phyloP scores from a whole-genome alignment of 805 yeast species.

The Torulaspora quercuum region DNA sequence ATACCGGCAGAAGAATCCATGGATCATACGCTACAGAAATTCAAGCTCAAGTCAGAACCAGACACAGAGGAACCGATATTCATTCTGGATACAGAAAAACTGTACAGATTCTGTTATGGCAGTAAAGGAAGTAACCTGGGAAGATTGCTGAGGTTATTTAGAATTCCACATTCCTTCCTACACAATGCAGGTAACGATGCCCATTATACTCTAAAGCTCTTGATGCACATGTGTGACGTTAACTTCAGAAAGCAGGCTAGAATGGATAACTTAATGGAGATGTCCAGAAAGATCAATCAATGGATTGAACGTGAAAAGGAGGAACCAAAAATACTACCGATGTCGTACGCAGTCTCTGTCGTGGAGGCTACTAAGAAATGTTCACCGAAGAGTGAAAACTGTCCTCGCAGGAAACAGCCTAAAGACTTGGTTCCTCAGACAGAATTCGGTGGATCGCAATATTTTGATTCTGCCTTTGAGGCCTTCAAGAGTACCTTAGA shows the following conservation, averaged over 20 bases:
- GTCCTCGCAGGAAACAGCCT: conserved; percentile 9
- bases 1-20: conserved; percentile 37
- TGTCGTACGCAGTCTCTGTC: conserved; percentile 27
- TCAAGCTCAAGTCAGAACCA: background rate
- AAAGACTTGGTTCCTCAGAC: conserved; percentile 30
- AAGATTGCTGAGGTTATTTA: conserved; percentile 44
- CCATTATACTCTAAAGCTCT: conserved; percentile 54
- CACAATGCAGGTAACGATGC: conserved; percentile 77
- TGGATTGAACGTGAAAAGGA: conserved; percentile 25
- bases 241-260: conserved; percentile 26
- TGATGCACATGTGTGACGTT: conserved; percentile 49
- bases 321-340: conserved; percentile 30
- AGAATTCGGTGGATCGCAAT: conserved; percentile 33
- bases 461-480: conserved; percentile 21
- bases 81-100: conserved; percentile 47
- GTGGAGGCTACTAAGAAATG: conserved; percentile 9
- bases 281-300: conserved; percentile 19
- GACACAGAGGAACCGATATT: conserved; percentile 9
- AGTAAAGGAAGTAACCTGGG: conserved; percentile 44
- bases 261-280: conserved; percentile 27
- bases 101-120: conserved; percentile 44
- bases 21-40: conserved; percentile 10
- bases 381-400: conserved; percentile 3
- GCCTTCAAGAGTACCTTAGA: conserved; percentile 24
- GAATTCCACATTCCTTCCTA: conserved; percentile 54